Evolutionary conservation across 139 green algal genomes (phyloP).

Genomic region (Chlorella sp.): DNA sequence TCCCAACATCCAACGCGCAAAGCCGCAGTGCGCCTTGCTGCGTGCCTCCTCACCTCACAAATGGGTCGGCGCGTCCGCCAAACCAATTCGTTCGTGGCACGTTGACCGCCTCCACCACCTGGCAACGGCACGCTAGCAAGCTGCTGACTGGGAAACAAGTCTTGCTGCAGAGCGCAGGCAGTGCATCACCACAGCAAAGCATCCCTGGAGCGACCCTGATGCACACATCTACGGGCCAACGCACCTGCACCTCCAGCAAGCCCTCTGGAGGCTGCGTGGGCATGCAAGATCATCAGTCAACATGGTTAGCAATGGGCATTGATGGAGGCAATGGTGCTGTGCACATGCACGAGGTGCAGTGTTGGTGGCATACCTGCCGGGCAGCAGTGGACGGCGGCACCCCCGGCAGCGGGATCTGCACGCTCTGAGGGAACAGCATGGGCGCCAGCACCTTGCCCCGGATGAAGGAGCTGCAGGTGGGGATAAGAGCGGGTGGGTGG

Average conservation of each 20-base stretch:
- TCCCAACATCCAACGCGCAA: too few species aligned
- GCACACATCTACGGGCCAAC: not conserved
- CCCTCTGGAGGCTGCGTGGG: not conserved
- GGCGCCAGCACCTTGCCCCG: constrained; percentile 8
- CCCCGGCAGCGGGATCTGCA: not conserved
- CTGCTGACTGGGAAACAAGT: too few species aligned
- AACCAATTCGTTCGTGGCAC: constrained; percentile 19
- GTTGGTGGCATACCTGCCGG: too few species aligned
- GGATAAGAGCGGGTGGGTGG: too few species aligned
- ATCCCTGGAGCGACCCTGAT: too few species aligned
- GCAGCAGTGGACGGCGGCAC: not conserved
- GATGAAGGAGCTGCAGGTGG: constrained; percentile 26
- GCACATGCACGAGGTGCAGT: too few species aligned
- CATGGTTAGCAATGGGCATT: too few species aligned
- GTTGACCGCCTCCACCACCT: constrained; percentile 5
- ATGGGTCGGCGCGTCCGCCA: constrained; percentile 3
- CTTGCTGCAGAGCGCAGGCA: too few species aligned
- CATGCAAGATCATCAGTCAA: too few species aligned
- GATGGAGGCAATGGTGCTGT: too few species aligned
- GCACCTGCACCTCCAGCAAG: constrained; percentile 13
- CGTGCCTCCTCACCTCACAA: not conserved
- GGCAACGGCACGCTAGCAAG: not conserved
- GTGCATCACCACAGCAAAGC: too few species aligned
- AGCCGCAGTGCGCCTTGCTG: not conserved
- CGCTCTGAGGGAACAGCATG: constrained; percentile 15